phyloP scores from a whole-genome alignment of 2,329 filamentous ascomycete species.

The Arthrobotrys sinensis region DNA sequence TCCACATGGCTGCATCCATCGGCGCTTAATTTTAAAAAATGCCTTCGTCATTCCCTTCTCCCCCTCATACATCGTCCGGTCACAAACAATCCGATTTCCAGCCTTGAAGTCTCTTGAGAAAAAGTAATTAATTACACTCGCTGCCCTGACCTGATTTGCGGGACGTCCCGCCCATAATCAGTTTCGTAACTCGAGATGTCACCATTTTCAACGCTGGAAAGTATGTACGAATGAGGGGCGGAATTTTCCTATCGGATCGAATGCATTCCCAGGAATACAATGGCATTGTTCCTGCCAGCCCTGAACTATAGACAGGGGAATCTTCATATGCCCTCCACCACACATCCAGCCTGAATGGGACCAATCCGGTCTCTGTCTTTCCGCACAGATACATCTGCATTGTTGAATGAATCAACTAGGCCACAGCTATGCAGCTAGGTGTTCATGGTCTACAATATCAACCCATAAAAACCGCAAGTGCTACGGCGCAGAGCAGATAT shows the following conservation, averaged over 20 bases:
- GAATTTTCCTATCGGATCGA: conserved; percentile 8
- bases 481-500: conserved; percentile 3
- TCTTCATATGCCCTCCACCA: neutral
- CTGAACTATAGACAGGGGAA: conserved; percentile 16
- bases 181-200: neutral
- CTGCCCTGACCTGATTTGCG: conserved; percentile 26
- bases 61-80: conserved; percentile 12
- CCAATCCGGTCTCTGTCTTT: conserved; percentile 5
- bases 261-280: neutral
- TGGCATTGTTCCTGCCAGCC: neutral
- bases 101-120: neutral
- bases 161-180: conserved; percentile 21
- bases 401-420: neutral
- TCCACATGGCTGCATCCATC: conserved; percentile 33
- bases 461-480: neutral
- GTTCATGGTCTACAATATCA: neutral
- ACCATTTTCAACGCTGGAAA: neutral
- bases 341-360: neutral
- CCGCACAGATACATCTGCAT: conserved; percentile 23
- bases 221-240: conserved; percentile 12
- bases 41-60: neutral
- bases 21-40: conserved; percentile 27
- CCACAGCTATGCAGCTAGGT: neutral
- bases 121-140: neutral
- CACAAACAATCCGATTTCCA: conserved; percentile 13